These are phyloP conservation scores for Penicillium occitanis DNA, from an alignment of 2,329 filamentous ascomycete genomes.

Conservation along the genomic window DNA sequence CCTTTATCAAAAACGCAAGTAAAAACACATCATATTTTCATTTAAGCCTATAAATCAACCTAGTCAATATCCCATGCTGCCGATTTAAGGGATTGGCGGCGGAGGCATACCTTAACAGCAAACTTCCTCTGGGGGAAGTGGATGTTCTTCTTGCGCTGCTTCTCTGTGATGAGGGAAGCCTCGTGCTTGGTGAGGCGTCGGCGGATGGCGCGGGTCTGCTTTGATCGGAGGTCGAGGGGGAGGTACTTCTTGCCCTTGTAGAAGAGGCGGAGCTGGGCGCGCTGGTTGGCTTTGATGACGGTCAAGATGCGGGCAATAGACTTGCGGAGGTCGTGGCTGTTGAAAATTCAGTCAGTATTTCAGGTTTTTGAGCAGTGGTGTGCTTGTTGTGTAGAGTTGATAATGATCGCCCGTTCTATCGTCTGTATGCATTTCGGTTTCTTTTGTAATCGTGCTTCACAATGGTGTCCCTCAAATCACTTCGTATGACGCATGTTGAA, in stretches of 20 bases:
- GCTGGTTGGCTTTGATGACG: slow-evolving; percentile 99
- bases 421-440: slow-evolving; percentile 13
- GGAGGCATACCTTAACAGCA: slow-evolving; percentile 84
- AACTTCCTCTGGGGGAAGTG: slow-evolving; percentile 99
- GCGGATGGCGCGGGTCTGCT: slow-evolving; percentile 97
- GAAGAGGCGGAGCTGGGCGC: slow-evolving; percentile 95
- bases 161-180: slow-evolving; percentile 78
- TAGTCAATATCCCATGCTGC: no score
- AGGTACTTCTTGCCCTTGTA: slow-evolving; percentile 99
- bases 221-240: slow-evolving; percentile 95
- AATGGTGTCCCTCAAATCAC: background rate
- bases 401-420: slow-evolving; percentile 9
- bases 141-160: slow-evolving; percentile 91
- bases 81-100: background rate
- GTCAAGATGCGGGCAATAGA: slow-evolving; percentile 98
- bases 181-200: slow-evolving; percentile 92
- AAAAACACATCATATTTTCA: slow-evolving; percentile 21
- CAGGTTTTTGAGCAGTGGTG: background rate
- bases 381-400: background rate
- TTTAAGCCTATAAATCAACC: slow-evolving; percentile 10
- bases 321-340: slow-evolving; percentile 97
- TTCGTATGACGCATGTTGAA: background rate
- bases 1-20: slow-evolving; percentile 20
- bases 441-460: background rate
- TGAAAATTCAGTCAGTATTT: slow-evolving; percentile 3